Evolutionary conservation across 139 green algal species (phyloP), one percentile per base, ranked within the genome.

Genomic region (Chlamydomonas schloesseri): DNA sequence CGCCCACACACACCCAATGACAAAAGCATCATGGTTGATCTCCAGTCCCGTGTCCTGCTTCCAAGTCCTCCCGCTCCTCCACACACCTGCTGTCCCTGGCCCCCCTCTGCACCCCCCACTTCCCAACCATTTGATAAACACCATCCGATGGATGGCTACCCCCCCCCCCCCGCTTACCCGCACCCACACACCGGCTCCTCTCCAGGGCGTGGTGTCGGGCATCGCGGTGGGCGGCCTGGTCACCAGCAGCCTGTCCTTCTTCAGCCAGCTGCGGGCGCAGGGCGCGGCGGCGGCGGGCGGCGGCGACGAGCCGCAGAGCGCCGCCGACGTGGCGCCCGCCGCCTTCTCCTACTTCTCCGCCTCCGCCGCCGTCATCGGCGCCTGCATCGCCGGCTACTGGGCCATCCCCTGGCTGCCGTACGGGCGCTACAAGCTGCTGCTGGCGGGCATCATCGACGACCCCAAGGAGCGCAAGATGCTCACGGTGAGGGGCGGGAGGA

Each of bases 311-410:
- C 55, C 79, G 18, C 81, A 87, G 68, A 84, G 73, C 14, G 77
- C 88, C 50, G 84, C 67, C 1, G 90, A 91, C 31, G 90, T 91
- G 31, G 90, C 90, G 0, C 90, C 90, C 9, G 88, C 84, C 24
- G 90, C 90, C 11, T 90, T 90, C 67, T 77, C 84, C 57, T 93
- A 93, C 81, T 93, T 93, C 81, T 73, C 82, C 53, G 83, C 78
- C 18, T 89, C 76, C 17, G 84, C 87, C 0, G 37, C 58, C 24
- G 83, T 93, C 34, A 86, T 91, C 23, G 79, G 34, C 28, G 75
- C 71, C 2, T 88, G 80, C 70, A 89, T 93, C 20, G 53, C 71
- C 0, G 80, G 83, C 36, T 93, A 93, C 84, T 83, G 53, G 47
- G 60, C 82, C 3, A 80, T 93, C 23, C 85, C 88, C 23, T 50